Base-by-base conservation (phyloP, 2,329 filamentous ascomycete genomes). In the Pseudocercospora vitis region DNA sequence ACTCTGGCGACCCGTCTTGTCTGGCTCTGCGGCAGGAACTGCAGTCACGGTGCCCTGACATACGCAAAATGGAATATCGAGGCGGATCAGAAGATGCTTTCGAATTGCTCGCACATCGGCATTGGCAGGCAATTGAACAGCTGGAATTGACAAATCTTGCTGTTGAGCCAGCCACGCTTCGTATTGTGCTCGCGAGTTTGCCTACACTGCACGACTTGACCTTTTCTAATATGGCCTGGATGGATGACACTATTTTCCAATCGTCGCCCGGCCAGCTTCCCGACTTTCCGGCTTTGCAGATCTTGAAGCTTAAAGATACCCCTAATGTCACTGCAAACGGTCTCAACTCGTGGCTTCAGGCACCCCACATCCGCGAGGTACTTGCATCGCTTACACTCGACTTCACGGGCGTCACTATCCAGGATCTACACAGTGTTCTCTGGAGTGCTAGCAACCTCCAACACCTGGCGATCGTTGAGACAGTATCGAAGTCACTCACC, bases 11-110 rank as follows among this genome's bases (percentile, higher is more conserved):
- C 57, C 76, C 83, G 3, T 80, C 82, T 24, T 95, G 87, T 64
- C 75, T 86, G 50, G 84, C 88, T 1, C 76, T 97, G 61, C 85
- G 89, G 57, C 83, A 94, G 63, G 91, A 96, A 71, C 78, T 96
- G 19, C 88, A 95, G 74, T 86, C 84, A 18, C 81, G 89, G 47
- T 96, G 92, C 69, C 84, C 87, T 8, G 84, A 92, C 67, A 78
- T 97, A 51, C 83, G 90, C 60, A 94, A 94, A 73, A 96, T 96
- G 89, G 86, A 83, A 50, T 97, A 95, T 73, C 80, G 83, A 50
- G 76, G 78, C 42, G 92, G 92, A 9, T 81, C 89, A 1, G 92
- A 96, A 74, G 81, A 81, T 52, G 88, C 86, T 65, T 80, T 97
- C 52, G 83, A 89, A 63, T 76, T 81, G 50, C 76, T 96, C 33